Base-by-base conservation (phyloP, 805 yeast species). In the Hanseniaspora nectarophila region DNA sequence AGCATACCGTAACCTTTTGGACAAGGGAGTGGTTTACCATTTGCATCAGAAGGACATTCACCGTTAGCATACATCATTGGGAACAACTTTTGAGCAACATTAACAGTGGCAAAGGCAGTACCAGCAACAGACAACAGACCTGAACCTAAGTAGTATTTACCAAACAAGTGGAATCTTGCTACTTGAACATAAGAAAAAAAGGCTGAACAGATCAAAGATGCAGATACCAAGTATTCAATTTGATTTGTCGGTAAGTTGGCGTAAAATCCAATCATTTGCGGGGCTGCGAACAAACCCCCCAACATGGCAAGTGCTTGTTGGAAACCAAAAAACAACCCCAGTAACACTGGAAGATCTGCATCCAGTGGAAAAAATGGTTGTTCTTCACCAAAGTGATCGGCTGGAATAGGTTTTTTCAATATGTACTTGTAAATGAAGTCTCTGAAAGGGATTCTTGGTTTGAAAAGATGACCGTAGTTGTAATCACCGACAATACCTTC, bases 1-100 rank as follows among this genome's bases (percentile, higher is more conserved):
- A 88, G 73, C n/a, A 79, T 78, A 58, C 96, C 97, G 62, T 86
- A 89, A 1, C 94, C 97, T 54, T 82, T 85, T 5, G 94, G 94
- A 69, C 97, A 89, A 4, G 95, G 75, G 48, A 84, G 72, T 9
- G 67, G 58, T 6, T 74, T 77, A 3, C 95, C 95, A 3, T 33
- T 18, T 3, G 73, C 72, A 32, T 70, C 81, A 4, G 63, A 57
- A 1, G 82, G 81, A 68, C 96, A 85, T 45, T 64, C 68, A 5
- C 95, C 95, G 42, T 70, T 72, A 3, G 61, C 59, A 69, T 89
- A 88, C 94, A 88, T 84, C 71, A 81, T 70, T 18, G 95, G 89
- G 57, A 88, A 69, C 2, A 88, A 83, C 35, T 79, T 81, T 15
- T 76, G 61, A 49, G 85, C 92, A 60, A 88, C 82, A 24, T 90